Evolutionary conservation across 148 eudicot species (phyloP), one percentile per base, ranked within the genome.

Genomic region (Chenopodium album): DNA sequence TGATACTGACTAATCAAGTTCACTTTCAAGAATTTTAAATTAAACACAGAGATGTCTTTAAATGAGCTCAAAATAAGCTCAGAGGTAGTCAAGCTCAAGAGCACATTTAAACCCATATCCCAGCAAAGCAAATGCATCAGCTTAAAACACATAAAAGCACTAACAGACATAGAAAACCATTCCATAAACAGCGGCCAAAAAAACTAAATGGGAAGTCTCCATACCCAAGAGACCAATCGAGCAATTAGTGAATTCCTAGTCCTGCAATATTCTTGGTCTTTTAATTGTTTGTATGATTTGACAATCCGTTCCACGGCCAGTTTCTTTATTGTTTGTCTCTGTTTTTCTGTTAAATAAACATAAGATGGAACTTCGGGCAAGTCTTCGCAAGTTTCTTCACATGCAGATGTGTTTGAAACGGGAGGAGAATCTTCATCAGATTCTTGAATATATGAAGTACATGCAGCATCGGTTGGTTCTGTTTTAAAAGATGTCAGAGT

Each of bases 141-240:
- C 48, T 73, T 62, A 37, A 78, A 46, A 71, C 19, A 78, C 23
- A 72, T 13, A 31, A 82, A 62, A 14, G 62, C 62, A 32, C 23
- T 11, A 70, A 62, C 26, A 46, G 67, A 85, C 13, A 41, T 19
- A 73, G 10, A 66, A 29, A 76, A 6, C 9, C 22, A 63, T 74
- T 64, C 29, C 52, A 77, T 71, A 26, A 70, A 76, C 64, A 84
- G 23, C 23, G 59, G 67, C 81, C 78, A 77, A 54, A 2, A 71
- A 26, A 87, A 82, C 71, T 76, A 81, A 82, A 69, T 76, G 81
- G 77, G 65, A 71, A 83, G 52, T 81, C 75, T 79, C 67, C 89
- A 85, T 87, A 93, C 99, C 98, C 95, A 95, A 82, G 94, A 92
- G 83, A 91, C 93, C 90, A 96, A 84, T 68, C 97, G 92, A 84